phyloP scores from a whole-genome alignment of 768 basidiomycete genomes.

The Filobasidium floriforme region DNA sequence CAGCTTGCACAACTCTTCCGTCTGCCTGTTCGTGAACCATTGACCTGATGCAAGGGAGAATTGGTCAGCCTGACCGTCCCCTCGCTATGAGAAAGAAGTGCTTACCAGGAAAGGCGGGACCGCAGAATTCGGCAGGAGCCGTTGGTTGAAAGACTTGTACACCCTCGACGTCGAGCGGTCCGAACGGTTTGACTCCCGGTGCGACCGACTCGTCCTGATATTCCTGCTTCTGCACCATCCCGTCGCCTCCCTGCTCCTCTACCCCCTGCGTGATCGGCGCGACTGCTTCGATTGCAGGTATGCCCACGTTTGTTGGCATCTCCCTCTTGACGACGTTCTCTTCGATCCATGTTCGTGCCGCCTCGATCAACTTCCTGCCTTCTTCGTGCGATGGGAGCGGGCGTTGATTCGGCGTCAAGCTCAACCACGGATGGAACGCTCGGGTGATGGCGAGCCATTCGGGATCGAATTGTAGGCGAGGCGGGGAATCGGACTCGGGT shows the following conservation, averaged over 20 bases:
- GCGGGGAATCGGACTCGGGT: conserved; percentile 25
- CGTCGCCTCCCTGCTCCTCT: conserved; percentile 15
- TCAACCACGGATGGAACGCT: conserved; percentile 73
- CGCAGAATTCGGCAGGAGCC: conserved; percentile 44
- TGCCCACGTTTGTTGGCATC: conserved; percentile 24
- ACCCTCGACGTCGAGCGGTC: conserved; percentile 48
- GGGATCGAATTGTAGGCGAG: conserved; percentile 62
- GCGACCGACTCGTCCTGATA: conserved; percentile 12
- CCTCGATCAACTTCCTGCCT: conserved; percentile 53
- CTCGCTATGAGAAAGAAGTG: no score
- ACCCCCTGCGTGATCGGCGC: not conserved
- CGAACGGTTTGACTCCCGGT: conserved; percentile 21
- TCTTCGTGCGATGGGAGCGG: conserved; percentile 58
- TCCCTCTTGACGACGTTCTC: conserved; percentile 48
- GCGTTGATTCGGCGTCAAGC: conserved; percentile 49
- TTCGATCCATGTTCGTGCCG: conserved; percentile 63
- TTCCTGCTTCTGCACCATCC: conserved; percentile 34
- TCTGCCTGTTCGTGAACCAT: conserved; percentile 81
- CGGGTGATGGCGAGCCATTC: conserved; percentile 92
- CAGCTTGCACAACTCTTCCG: conserved; percentile 72
- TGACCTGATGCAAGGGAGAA: conserved; percentile 51
- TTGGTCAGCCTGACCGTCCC: conserved; percentile 1
- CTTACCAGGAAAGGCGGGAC: conserved; percentile 49
- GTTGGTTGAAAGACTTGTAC: conserved; percentile 65
- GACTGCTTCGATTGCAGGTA: conserved; percentile 20